A percentile compares a stretch with the other conserved stretches of the same genome.
Evolutionary conservation across 2,329 filamentous ascomycete genomes (phyloP).

Genomic region (Cyphellophora europaea): DNA sequence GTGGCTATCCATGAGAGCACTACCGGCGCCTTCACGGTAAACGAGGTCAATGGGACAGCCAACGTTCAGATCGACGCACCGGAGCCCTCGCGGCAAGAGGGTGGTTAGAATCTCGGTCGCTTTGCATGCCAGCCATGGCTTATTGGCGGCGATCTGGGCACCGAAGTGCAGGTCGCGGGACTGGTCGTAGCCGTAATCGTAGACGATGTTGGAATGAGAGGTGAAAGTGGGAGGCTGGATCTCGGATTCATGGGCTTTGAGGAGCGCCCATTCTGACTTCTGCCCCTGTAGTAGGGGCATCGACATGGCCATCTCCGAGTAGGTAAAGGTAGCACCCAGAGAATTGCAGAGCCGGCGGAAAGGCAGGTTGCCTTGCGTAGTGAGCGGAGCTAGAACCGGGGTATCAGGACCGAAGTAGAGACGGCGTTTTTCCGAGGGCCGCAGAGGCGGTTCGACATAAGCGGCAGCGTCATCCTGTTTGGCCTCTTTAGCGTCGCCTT

Average conservation of each 20-base stretch:
- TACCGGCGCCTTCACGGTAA: conserved; percentile 78
- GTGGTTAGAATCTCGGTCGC: conserved; percentile 71
- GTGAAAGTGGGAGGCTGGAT: conserved; percentile 60
- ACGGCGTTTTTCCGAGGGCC: conserved; percentile 84
- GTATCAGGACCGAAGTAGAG: conserved; percentile 94
- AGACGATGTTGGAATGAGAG: conserved; percentile 47
- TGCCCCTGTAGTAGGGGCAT: conserved; percentile 81
- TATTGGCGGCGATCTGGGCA: conserved; percentile 84
- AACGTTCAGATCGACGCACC: conserved; percentile 91
- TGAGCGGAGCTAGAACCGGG: conserved; percentile 84
- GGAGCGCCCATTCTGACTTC: conserved; percentile 86
- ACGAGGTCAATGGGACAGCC: conserved; percentile 95
- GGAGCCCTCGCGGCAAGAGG: conserved; percentile 64
- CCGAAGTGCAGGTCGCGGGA: conserved; percentile 78
- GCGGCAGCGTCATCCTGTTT: conserved; percentile 64
- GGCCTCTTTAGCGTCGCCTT: conserved; percentile 31
- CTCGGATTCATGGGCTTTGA: conserved; percentile 87
- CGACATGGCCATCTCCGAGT: conserved; percentile 97
- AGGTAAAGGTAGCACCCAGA: conserved; percentile 84
- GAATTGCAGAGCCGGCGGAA: conserved; percentile 86
- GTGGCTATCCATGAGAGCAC: conserved; percentile 78
- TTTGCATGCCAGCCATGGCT: conserved; percentile 84
- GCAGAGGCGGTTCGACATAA: conserved; percentile 78
- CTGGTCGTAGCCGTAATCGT: conserved; percentile 82
- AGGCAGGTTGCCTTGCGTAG: conserved; percentile 91